A percentile compares a stretch with the other conserved stretches of the same genome.
phyloP scores from a whole-genome alignment of 192 early-diverging fungal species.

The Coemansia umbellata region DNA sequence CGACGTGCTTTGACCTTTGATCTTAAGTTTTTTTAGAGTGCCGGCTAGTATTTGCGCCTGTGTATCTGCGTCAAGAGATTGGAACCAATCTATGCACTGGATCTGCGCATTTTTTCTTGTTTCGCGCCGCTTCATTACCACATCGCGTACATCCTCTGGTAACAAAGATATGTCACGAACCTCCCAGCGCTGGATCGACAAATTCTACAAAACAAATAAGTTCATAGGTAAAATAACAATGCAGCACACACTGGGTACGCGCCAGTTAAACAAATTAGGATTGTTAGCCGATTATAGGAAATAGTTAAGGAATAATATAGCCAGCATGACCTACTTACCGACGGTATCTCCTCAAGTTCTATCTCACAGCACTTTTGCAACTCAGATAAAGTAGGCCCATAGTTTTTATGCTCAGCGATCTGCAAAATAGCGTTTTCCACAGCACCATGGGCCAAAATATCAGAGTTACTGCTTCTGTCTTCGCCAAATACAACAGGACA shows the following conservation, averaged over 20 bases:
- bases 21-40: slow-evolving; percentile 23
- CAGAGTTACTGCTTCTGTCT: slow-evolving; percentile 14
- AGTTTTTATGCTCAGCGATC: slow-evolving; percentile 38
- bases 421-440: slow-evolving; percentile 18
- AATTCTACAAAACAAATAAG: background rate
- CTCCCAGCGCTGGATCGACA: slow-evolving; percentile 47
- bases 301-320: too few relatives aligned
- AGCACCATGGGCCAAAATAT: slow-evolving; percentile 23
- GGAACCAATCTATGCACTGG: slow-evolving; percentile 31
- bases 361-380: slow-evolving; percentile 5
- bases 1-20: slow-evolving; percentile 2
- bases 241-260: too few relatives aligned
- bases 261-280: background rate
- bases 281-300: too few relatives aligned
- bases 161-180: slow-evolving; percentile 24
- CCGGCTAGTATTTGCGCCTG: slow-evolving; percentile 21
- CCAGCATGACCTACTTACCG: too few relatives aligned
- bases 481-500: slow-evolving; percentile 45
- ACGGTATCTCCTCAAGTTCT: slow-evolving; percentile 22
- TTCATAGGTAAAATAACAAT: background rate
- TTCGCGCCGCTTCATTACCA: slow-evolving; percentile 21
- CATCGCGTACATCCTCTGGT: slow-evolving; percentile 22
- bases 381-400: slow-evolving; percentile 30
- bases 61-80: slow-evolving; percentile 9
- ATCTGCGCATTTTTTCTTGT: slow-evolving; percentile 8